Base-by-base conservation (phyloP, 495 filamentous ascomycete genomes). In the Staphylotrichum longicolle region DNA sequence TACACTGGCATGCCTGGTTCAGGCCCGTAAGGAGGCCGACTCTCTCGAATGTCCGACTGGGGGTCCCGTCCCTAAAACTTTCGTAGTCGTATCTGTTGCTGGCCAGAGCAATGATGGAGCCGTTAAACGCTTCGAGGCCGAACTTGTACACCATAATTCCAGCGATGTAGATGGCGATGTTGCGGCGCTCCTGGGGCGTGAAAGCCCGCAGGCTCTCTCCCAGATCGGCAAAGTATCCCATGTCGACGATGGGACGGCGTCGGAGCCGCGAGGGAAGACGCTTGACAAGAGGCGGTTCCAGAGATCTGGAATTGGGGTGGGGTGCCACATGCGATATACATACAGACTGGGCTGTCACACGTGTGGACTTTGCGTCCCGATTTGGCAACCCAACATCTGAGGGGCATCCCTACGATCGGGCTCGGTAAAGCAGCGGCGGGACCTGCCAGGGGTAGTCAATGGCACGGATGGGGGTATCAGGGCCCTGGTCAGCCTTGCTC, bases 81-180 rank as follows among this genome's bases (percentile, higher is more conserved):
- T 76, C 74, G 59, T 72, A 74, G 63, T 76, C 75, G 60, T 78
- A 80, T n/a, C 77, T 70, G 57, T 78, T 78, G 3, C 71, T 77
- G 5, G 77, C 75, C 5, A 80, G 69, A 3, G 75, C 70, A 34
- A 76, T 66, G 20, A 80, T 70, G 33, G 76, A 75, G 5, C 74
- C 75, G 63, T 77, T 79, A 67, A 79, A 80, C 7, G 74, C 76
- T 54, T 79, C 77, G 5, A 80, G 66, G 2, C 77, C 77, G 34
- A 79, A 74, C 59, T 80, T 78, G 69, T 79, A 79, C 47, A 72
- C 64, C 73, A 76, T 77, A 37, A 77, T 75, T 6, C 74, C 75
- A 14, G 59, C 39, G 47, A 73, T 75, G 63, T 80, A 80, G 39
- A 78, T 67, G 35, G 62, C 66, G 47, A 79, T 74, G 56, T 79